Evolutionary conservation across 139 green algal genomes (phyloP).

Genomic region (Chlorella sp.): DNA sequence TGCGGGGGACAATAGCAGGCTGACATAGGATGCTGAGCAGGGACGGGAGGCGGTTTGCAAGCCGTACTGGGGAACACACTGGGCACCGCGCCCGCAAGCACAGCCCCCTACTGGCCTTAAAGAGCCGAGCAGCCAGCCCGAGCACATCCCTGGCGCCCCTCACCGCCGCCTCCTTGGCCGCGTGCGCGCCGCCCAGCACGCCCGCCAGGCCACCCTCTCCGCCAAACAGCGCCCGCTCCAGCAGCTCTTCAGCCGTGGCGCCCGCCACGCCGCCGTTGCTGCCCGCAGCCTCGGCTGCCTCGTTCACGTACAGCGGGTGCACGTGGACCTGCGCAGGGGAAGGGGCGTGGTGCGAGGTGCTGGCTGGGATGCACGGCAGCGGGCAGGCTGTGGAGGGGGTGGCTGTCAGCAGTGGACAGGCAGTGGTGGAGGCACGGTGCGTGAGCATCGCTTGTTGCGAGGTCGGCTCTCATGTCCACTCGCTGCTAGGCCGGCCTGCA

Average conservation of each 20-base stretch:
- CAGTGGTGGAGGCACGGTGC: too few relatives aligned
- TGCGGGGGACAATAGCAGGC: conserved; percentile 1
- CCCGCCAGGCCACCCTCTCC: background rate
- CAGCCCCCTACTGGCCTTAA: too few relatives aligned
- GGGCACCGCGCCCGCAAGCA: too few relatives aligned
- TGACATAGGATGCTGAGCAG: background rate
- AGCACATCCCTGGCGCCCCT: background rate
- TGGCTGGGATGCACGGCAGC: background rate
- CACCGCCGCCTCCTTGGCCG: background rate
- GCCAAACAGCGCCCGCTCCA: conserved; percentile 53
- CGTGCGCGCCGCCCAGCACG: conserved; percentile 2
- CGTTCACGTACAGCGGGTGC: conserved; percentile 9
- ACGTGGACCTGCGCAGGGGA: conserved; percentile 35
- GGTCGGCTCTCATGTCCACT: too few relatives aligned
- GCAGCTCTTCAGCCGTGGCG: conserved; percentile 25
- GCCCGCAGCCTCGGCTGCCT: background rate
- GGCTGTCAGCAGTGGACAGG: background rate
- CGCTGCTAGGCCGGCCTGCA: background rate
- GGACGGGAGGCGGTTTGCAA: background rate
- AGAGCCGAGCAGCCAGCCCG: too few relatives aligned
- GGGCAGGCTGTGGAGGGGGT: background rate
- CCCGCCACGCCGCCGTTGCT: conserved; percentile 15
- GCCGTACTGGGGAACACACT: too few relatives aligned
- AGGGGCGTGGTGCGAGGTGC: background rate
- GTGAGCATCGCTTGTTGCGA: too few relatives aligned